Evolutionary conservation across 371 early-diverging fungal genomes (phyloP).

Genomic region (Coemansia sp.): DNA sequence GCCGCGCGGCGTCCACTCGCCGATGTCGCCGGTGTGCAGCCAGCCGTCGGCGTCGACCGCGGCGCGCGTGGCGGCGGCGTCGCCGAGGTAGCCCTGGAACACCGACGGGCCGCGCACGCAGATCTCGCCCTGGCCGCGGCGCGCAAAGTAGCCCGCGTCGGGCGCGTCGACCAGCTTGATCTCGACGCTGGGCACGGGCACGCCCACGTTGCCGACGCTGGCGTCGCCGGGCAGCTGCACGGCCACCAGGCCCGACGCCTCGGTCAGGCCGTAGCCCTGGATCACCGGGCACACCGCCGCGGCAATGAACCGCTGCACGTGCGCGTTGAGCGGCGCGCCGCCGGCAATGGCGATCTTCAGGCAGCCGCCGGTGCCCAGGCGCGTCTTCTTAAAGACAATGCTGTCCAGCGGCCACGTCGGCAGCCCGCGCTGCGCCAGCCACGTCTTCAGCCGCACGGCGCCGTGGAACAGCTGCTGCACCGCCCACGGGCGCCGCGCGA

Average conservation of each 20-base stretch:
- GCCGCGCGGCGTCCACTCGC: slow-evolving; percentile 68
- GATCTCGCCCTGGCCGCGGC: slow-evolving; percentile 80
- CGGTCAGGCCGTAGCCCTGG: slow-evolving; percentile 87
- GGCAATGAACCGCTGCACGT: slow-evolving; percentile 83
- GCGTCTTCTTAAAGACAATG: slow-evolving; percentile 87
- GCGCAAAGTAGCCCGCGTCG: slow-evolving; percentile 69
- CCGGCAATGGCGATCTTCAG: slow-evolving; percentile 88
- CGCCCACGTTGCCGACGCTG: slow-evolving; percentile 69
- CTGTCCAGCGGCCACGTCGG: slow-evolving; percentile 76
- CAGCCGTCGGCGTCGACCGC: slow-evolving; percentile 79
- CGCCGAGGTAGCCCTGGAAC: slow-evolving; percentile 74
- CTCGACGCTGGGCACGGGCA: slow-evolving; percentile 79
- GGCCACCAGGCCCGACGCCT: slow-evolving; percentile 60
- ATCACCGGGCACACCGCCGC: slow-evolving; percentile 81
- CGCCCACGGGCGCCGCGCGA: slow-evolving; percentile 59
- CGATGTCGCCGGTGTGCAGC: slow-evolving; percentile 96
- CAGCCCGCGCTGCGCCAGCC: slow-evolving; percentile 57
- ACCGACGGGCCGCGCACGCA: slow-evolving; percentile 82
- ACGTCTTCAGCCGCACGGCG: slow-evolving; percentile 73
- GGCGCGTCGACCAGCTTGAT: slow-evolving; percentile 86
- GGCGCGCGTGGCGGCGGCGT: slow-evolving; percentile 67
- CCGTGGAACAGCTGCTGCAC: slow-evolving; percentile 71
- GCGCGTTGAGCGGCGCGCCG: slow-evolving; percentile 87
- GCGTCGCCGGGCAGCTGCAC: slow-evolving; percentile 65
- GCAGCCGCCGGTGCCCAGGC: slow-evolving; percentile 88